Percentiles rank a stretch among this genome's conserved stretches.
These are phyloP conservation scores for Ophiostoma ulmi DNA, from an alignment of 2,329 filamentous ascomycete species.

Conservation along the genomic window DNA sequence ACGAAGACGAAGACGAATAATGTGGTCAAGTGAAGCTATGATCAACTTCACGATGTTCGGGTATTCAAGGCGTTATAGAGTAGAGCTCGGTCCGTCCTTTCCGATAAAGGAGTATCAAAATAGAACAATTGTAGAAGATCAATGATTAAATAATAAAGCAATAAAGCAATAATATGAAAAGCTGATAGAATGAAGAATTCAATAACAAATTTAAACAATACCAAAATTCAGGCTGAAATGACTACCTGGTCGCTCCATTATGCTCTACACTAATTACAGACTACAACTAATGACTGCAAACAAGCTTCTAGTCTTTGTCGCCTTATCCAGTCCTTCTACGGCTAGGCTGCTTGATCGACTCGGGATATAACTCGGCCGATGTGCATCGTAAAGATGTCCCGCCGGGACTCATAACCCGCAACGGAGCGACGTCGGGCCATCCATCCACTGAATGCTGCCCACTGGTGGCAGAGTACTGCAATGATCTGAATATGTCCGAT, in stretches of 20 bases:
- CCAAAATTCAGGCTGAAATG: background rate
- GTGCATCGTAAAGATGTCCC: constrained; percentile 12
- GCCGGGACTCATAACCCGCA: background rate
- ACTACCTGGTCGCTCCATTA: background rate
- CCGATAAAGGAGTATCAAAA: background rate
- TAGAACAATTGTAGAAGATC: background rate
- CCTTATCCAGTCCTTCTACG: background rate
- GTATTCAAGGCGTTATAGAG: background rate
- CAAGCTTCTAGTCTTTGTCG: background rate
- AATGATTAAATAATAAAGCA: background rate
- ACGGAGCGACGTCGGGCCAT: constrained; percentile 11
- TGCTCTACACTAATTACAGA: background rate
- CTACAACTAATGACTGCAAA: background rate
- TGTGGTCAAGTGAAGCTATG: background rate
- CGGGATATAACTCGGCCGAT: constrained; percentile 10
- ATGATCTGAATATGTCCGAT: constrained; percentile 3
- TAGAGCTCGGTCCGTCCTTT: background rate
- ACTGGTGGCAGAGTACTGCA: background rate
- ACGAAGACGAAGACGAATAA: background rate
- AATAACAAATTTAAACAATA: background rate
- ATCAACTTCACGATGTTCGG: constrained; percentile 1
- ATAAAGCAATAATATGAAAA: background rate
- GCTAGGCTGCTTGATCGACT: background rate
- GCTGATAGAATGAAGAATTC: too few relatives aligned
- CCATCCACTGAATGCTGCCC: background rate